Evolutionary conservation across 352 stramenopile genomes (phyloP).

Genomic region (Peronospora destructor): DNA sequence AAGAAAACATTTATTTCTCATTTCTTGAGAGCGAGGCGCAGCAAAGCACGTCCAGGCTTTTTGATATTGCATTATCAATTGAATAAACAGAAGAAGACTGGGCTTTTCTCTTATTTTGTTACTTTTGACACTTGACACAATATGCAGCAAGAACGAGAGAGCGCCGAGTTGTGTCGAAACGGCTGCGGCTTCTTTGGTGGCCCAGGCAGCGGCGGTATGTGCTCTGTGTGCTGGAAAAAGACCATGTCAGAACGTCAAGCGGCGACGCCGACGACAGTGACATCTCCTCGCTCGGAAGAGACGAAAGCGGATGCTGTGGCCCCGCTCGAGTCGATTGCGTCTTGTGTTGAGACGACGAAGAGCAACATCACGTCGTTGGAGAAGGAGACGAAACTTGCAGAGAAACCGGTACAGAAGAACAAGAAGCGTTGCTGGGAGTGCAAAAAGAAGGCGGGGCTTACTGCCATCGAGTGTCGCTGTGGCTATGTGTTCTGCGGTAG

Average conservation of each 20-base stretch:
- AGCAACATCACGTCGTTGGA: slow-evolving; percentile 13
- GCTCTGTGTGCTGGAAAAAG: slow-evolving; percentile 83
- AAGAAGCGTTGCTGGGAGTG: slow-evolving; percentile 88
- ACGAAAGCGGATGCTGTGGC: slow-evolving; percentile 20
- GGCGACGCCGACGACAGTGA: slow-evolving; percentile 14
- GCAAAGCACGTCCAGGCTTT: no score
- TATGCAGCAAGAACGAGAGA: slow-evolving; percentile 82
- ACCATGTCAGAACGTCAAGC: slow-evolving; percentile 70
- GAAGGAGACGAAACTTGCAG: slow-evolving; percentile 7
- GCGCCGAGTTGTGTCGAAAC: slow-evolving; percentile 60
- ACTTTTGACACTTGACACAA: background rate
- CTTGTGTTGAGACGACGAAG: slow-evolving; percentile 8
- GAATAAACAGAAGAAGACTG: no score
- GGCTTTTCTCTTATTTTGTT: background rate
- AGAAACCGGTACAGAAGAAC: slow-evolving; percentile 81
- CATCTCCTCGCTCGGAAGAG: slow-evolving; percentile 17
- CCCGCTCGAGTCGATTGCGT: slow-evolving; percentile 2
- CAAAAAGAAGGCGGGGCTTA: slow-evolving; percentile 88
- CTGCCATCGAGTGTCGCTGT: slow-evolving; percentile 85
- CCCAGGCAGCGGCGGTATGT: slow-evolving; percentile 66
- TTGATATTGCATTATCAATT: no score
- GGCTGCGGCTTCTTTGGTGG: slow-evolving; percentile 76
- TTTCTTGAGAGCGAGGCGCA: no score
- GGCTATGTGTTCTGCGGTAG: slow-evolving; percentile 82
- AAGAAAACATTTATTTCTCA: no score